These are phyloP conservation scores for Heteromeles arbutifolia DNA, from an alignment of 306 rosid species.

Conservation along the genomic window DNA sequence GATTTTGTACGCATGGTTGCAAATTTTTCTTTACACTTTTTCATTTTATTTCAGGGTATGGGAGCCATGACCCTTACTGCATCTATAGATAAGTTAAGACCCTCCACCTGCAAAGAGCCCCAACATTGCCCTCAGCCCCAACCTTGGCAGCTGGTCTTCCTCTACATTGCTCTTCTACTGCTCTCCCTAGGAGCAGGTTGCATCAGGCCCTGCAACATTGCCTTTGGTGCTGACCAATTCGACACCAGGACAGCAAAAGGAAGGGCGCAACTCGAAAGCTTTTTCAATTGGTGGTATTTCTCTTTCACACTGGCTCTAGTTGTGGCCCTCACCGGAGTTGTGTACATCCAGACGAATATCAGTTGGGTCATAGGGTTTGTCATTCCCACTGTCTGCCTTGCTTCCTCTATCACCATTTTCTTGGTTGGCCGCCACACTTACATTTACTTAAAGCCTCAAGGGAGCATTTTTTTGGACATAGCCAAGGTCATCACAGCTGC, in stretches of 20 bases:
- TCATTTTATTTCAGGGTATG: conserved; percentile 46
- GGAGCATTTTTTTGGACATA: conserved; percentile 54
- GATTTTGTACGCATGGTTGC: not conserved
- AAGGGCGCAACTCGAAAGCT: conserved; percentile 53
- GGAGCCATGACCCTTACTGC: conserved; percentile 60
- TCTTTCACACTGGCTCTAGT: conserved; percentile 60
- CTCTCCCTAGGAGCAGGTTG: conserved; percentile 78
- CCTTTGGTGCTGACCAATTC: conserved; percentile 82
- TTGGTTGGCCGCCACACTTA: conserved; percentile 52
- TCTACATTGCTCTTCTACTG: conserved; percentile 49
- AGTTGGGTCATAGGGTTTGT: conserved; percentile 67
- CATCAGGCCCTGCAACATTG: conserved; percentile 81
- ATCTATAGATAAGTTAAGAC: conserved; percentile 42
- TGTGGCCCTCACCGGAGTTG: conserved; percentile 58
- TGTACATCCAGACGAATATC: conserved; percentile 70
- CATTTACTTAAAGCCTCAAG: conserved; percentile 44
- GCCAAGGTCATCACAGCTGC: conserved; percentile 57
- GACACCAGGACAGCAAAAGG: conserved; percentile 62
- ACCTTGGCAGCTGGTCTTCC: conserved; percentile 53
- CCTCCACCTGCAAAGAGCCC: conserved; percentile 33
- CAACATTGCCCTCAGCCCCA: conserved; percentile 38
- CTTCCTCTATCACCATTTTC: conserved; percentile 53
- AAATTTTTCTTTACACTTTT: not conserved
- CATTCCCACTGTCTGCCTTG: conserved; percentile 59
- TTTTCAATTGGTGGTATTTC: conserved; percentile 93